Evolutionary conservation across 495 filamentous ascomycete genomes (phyloP), one percentile per base, ranked within the genome.

Genomic region (Baudoinia panamericana): DNA sequence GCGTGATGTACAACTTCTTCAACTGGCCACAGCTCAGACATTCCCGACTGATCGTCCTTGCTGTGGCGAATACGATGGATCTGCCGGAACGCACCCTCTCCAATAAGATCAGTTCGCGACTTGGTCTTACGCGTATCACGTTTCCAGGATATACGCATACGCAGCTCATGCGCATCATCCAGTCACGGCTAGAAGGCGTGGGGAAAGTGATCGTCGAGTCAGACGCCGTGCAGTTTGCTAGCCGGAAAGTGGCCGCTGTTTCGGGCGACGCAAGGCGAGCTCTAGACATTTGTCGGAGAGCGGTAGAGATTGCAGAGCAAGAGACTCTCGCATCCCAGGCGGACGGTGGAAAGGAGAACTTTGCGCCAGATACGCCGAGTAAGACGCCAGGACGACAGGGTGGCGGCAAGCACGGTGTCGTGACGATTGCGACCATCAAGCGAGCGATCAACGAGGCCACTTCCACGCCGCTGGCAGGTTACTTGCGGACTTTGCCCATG

Each of bases 1-100:
- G 82, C 19, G 92, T 99, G 56, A 99, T 99, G 92, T 99, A 99
- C 65, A 99, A 99, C 56, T 99, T 99, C 61, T 99, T 99, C 73
- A 99, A 99, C 55, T 99, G 92, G 92, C 92, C 92, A n/a, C 77
- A 78, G 15, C 71, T 94, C 15, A 75, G 82, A 24, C 84, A 99
- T 56, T 90, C 82, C 21, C 72, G 85, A 31, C 69, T 99, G 24
- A 94, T 96, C 56, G 92, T 99, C 10, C 71, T 99, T 0, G 92
- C 92, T 6, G 92, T 99, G 8, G 92, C 92, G 24, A 99, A 99
- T 59, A 99, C 92, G 16, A 99, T 99, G 92, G 92, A 99, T 61
- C 65, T 99, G 16, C 92, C 92, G 0, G 92, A 99, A 61, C 73
- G 92, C 54, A 99, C 92, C 0, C 68, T 99, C 12, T 87, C 81